Conservation (phyloP, 129 eudicot genomes). For the Flaveria linearis region DNA sequence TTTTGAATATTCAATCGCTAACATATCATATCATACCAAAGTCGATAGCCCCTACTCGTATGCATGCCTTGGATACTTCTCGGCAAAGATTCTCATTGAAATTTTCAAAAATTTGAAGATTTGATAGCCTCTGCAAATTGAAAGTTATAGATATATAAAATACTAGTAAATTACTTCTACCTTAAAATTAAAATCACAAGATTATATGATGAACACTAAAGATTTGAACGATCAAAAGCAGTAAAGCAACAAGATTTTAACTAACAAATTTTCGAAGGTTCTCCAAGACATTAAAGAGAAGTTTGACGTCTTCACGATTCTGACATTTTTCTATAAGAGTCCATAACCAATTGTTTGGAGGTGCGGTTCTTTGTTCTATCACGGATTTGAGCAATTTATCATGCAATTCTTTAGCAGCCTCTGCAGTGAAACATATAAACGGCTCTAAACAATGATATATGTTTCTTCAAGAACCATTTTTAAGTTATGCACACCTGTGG, state of each 20-base stretch:
- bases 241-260: conserved; percentile 20
- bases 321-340: conserved; percentile 61
- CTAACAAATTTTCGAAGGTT: conserved; percentile 85
- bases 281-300: conserved; percentile 67
- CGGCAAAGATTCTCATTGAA: conserved; percentile 77
- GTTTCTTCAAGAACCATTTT: background rate
- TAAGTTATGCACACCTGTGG: conserved; percentile 38
- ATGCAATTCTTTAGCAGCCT: conserved; percentile 64
- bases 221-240: background rate
- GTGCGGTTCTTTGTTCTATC: conserved; percentile 59
- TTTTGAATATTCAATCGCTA: background rate
- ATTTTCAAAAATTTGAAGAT: conserved; percentile 82
- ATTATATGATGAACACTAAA: background rate
- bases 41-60: conserved; percentile 74
- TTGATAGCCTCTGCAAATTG: conserved; percentile 71
- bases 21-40: conserved; percentile 53
- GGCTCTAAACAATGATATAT: background rate
- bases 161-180: background rate
- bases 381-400: conserved; percentile 68
- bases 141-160: background rate
- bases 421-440: conserved; percentile 45
- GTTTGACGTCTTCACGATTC: conserved; percentile 70
- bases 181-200: background rate
- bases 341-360: conserved; percentile 91
- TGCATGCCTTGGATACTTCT: conserved; percentile 77